A percentile compares a stretch with the other conserved stretches of the same genome.
These are phyloP conservation scores for Neohortaea acidophila DNA, from an alignment of 495 filamentous ascomycete genomes.

Conservation along the genomic window DNA sequence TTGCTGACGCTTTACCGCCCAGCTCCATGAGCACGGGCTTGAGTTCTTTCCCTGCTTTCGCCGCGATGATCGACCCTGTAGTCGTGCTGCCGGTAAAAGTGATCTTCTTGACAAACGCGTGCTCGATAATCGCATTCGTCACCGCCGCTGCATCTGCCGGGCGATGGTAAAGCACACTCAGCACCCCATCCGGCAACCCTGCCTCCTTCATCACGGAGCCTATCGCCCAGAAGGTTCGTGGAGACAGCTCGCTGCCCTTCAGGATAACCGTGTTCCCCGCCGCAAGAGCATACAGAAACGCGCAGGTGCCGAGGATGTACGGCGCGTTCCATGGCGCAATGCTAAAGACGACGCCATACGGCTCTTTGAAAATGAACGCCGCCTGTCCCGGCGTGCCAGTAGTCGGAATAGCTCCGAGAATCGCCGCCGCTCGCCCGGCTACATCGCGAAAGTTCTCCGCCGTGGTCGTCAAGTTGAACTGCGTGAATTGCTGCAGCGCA, in stretches of 20 bases:
- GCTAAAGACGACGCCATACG: conserved; percentile 63
- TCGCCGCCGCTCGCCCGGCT: conserved; percentile 45
- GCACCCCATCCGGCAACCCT: conserved; percentile 45
- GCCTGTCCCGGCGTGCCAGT: conserved; percentile 37
- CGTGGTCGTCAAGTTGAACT: conserved; percentile 46
- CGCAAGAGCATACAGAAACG: conserved; percentile 61
- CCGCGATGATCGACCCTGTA: conserved; percentile 41
- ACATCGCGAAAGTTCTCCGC: conserved; percentile 52
- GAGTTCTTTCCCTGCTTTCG: conserved; percentile 42
- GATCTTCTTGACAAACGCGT: conserved; percentile 43
- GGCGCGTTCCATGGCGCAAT: conserved; percentile 60
- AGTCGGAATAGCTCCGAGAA: conserved; percentile 48
- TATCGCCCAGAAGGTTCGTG: conserved; percentile 59
- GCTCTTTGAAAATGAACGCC: conserved; percentile 66
- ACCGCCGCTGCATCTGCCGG: conserved; percentile 38
- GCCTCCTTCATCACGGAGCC: conserved; percentile 56
- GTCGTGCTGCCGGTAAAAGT: conserved; percentile 47
- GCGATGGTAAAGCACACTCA: conserved; percentile 42
- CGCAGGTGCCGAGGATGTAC: conserved; percentile 26
- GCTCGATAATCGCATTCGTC: conserved; percentile 41
- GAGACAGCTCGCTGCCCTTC: conserved; percentile 64
- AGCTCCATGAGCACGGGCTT: conserved; percentile 57
- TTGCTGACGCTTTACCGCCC: conserved; percentile 44
- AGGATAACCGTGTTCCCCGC: conserved; percentile 64
- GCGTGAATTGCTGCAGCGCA: conserved; percentile 26